These are phyloP conservation scores for Candida quercuum DNA, from an alignment of 805 yeast genomes.

Conservation along the genomic window DNA sequence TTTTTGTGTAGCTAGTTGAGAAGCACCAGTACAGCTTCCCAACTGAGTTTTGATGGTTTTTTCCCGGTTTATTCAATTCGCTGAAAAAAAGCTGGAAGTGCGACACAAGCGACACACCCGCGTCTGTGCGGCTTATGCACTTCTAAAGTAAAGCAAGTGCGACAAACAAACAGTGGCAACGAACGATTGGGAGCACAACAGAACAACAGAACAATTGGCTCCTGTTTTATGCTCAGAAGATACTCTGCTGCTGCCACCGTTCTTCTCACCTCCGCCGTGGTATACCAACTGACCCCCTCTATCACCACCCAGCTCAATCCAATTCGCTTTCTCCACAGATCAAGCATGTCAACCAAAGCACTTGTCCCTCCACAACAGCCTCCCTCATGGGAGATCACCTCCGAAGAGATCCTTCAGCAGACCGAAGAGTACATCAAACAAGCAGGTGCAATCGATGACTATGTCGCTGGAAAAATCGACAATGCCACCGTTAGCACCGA, in stretches of 20 bases:
- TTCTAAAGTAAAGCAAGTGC: neutral
- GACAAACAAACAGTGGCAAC: too few species aligned
- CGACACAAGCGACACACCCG: neutral
- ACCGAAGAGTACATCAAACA: conserved; percentile 41
- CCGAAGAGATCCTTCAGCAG: conserved; percentile 38
- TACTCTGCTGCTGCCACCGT: neutral
- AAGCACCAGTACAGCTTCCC: too few species aligned
- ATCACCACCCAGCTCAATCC: neutral
- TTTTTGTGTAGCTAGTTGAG: too few species aligned
- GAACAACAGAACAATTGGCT: too few species aligned
- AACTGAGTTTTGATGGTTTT: neutral
- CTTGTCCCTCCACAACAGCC: conserved; percentile 19
- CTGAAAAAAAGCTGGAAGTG: conserved; percentile 1
- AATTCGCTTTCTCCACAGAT: neutral
- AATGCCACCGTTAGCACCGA: conserved; percentile 52
- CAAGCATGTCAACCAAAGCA: conserved; percentile 7
- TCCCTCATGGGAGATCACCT: conserved; percentile 58
- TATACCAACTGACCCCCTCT: neutral
- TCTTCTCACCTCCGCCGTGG: neutral
- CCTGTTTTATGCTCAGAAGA: neutral
- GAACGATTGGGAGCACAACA: too few species aligned
- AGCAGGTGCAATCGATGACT: conserved; percentile 44
- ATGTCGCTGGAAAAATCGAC: conserved; percentile 38
- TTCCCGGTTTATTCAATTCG: neutral
- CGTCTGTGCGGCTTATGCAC: neutral